phyloP scores from a whole-genome alignment of 208 protist species.

The Leishmania tropica region DNA sequence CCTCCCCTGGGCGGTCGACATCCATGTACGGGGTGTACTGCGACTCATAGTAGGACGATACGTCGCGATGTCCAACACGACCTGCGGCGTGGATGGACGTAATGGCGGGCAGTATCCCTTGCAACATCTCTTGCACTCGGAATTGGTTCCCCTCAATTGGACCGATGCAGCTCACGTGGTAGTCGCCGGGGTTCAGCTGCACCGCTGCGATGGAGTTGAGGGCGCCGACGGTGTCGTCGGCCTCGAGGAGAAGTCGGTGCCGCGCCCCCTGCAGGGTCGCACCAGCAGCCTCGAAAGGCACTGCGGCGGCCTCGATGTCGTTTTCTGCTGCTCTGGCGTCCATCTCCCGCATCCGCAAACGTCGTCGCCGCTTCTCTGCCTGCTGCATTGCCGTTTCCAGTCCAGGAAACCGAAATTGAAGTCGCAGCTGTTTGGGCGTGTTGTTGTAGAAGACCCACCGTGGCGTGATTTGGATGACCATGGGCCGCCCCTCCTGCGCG shows the following conservation, averaged over 20 bases:
- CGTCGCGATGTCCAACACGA: conserved; percentile 40
- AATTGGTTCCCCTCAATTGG: conserved; percentile 58
- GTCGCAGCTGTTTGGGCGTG: conserved; percentile 58
- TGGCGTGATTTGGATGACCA: conserved; percentile 70
- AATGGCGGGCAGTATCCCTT: conserved; percentile 55
- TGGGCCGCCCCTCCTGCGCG: conserved; percentile 62
- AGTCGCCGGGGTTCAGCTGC: conserved; percentile 67
- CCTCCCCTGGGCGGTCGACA: conserved; percentile 63
- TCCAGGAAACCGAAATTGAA: conserved; percentile 58
- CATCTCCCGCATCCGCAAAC: conserved; percentile 13
- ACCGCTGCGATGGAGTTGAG: conserved; percentile 45
- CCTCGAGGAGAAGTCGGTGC: conserved; percentile 7
- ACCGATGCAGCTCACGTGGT: conserved; percentile 82
- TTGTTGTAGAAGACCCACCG: conserved; percentile 83
- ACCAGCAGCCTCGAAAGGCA: not conserved
- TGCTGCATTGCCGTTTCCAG: conserved; percentile 29
- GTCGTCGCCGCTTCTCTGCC: conserved; percentile 28
- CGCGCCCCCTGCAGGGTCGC: conserved; percentile 6
- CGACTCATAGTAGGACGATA: conserved; percentile 59
- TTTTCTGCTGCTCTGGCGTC: not conserved
- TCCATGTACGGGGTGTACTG: conserved; percentile 63
- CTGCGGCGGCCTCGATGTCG: not conserved
- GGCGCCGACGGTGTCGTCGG: conserved; percentile 33
- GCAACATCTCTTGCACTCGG: conserved; percentile 62
- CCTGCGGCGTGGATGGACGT: conserved; percentile 34